Evolutionary conservation across 352 stramenopile species (phyloP), one percentile per base, ranked within the genome.

Genomic region (Phytopythium vexans): DNA sequence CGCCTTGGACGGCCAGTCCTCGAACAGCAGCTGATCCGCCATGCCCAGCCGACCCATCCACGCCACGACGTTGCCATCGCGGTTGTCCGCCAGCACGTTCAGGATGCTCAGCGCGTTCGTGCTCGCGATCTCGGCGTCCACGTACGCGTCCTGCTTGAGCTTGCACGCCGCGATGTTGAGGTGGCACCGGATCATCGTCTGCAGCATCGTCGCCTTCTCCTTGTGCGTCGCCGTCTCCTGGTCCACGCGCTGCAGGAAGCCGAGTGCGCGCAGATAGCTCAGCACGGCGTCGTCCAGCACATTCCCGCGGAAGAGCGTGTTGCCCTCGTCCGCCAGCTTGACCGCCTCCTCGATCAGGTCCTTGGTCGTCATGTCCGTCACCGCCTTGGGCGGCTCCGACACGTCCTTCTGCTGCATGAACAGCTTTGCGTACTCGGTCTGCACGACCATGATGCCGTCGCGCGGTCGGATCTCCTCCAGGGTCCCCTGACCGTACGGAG

Each of bases 111-210:
- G 54, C 8, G 85, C 85, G 53, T 92, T 94, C 31, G 85, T 91
- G 60, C 78, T 90, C 3, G 85, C 82, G 11, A 89, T 86, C 51
- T 91, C 80, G 7, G 82, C 82, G 46, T 94, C 82, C 9, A 58
- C 36, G 54, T 86, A 80, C 41, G 58, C 62, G 49, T 89, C 70
- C 5, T 80, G 55, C 61, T 92, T 91, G 51, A 94, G 72, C 51
- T 92, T 94, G 74, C 80, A 94, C 8, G 85, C 84, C 12, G 74
- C 74, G 49, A 94, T 88, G 55, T 94, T 94, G 16, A 94, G 63
- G 53, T 94, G 85, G 53, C 85, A 94, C 35, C 85, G 85, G 39
- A 94, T 90, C 85, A 94, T 94, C 12, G 85, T 94, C 70, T 92
- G 82, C 12, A 94, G 73, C 54, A 92, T 89, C 33, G 70, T 86